Conservation (phyloP, 345 rosid genomes). For the Pistacia vera region DNA sequence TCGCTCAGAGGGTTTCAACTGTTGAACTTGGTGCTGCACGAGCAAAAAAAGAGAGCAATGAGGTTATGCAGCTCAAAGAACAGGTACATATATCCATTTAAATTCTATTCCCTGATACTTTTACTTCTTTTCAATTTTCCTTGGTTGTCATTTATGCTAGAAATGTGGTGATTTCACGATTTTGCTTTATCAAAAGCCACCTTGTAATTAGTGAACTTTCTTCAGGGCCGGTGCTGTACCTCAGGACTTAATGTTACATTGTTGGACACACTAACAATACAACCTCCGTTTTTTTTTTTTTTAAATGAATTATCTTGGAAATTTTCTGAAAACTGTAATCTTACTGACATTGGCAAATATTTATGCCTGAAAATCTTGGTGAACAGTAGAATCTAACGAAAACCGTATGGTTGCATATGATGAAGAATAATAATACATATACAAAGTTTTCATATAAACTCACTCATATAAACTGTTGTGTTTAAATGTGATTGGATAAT, state of each 20-base stretch:
- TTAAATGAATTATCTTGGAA: no score
- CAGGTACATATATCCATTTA: constrained; percentile 44
- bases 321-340: no score
- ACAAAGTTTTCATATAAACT: no score
- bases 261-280: neutral
- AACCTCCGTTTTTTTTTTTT: no score
- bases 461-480: no score
- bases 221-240: neutral
- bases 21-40: constrained; percentile 88
- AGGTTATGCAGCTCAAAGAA: constrained; percentile 79
- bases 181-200: neutral
- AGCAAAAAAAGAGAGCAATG: constrained; percentile 76
- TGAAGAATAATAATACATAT: no score
- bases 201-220: neutral
- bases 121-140: neutral
- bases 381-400: neutral
- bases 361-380: neutral
- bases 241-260: neutral
- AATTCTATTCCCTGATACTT: neutral
- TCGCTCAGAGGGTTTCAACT: constrained; percentile 83
- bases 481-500: no score
- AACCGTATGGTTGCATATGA: neutral
- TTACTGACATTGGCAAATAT: neutral
- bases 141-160: neutral
- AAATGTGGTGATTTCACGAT: neutral